phyloP scores from a whole-genome alignment of 768 basidiomycete genomes.

The Collybiopsis luxurians region DNA sequence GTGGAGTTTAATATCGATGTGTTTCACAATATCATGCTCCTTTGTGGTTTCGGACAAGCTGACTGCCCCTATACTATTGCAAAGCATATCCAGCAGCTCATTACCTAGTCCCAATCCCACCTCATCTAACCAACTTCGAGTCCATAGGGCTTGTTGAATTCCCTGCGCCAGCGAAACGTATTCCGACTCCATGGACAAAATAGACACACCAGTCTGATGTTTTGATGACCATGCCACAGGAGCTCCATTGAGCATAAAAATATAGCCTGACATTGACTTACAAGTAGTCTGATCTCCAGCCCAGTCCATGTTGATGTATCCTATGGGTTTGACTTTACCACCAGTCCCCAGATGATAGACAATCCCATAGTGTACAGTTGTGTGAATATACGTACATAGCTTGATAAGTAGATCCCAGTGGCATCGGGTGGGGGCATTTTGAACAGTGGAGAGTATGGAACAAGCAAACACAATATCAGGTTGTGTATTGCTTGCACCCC shows the following conservation, averaged over 20 bases:
- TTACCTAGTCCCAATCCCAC: too few species aligned
- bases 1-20: too few species aligned
- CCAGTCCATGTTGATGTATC: slow-evolving; percentile 31
- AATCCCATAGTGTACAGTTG: neutral
- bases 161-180: slow-evolving; percentile 19
- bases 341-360: neutral
- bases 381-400: neutral
- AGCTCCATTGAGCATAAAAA: slow-evolving; percentile 13
- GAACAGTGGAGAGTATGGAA: neutral
- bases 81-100: too few species aligned
- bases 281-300: slow-evolving; percentile 19
- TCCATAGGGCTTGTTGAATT: slow-evolving; percentile 12
- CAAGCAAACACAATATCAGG: neutral
- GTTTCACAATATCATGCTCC: too few species aligned
- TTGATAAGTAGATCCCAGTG: neutral
- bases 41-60: too few species aligned
- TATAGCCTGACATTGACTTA: slow-evolving; percentile 19
- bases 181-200: slow-evolving; percentile 22
- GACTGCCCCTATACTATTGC: too few species aligned
- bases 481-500: neutral
- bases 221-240: slow-evolving; percentile 15
- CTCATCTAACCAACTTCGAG: too few species aligned
- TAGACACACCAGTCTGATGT: slow-evolving; percentile 15
- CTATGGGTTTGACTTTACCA: neutral
- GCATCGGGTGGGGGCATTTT: neutral